Base-by-base conservation (phyloP, 1,284 basidiomycete species). In the Ustilago tritici region DNA sequence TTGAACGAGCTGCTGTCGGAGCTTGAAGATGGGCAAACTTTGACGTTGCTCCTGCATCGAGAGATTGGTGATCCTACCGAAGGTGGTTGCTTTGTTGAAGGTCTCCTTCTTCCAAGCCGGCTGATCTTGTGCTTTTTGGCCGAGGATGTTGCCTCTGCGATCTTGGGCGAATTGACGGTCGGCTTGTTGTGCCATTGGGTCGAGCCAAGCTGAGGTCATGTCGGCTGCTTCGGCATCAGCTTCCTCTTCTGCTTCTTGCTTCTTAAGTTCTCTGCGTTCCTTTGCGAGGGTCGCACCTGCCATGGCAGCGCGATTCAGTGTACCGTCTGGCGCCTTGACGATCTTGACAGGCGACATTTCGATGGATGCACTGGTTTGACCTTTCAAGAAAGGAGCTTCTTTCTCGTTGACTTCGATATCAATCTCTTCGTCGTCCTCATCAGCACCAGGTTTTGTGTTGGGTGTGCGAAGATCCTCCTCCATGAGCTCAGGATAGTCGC, bases 381-480 rank as follows among this genome's bases (percentile, higher is more conserved):
- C 97, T 35, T 93, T 91, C 32, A 99, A 88, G 90, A 99, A 99
- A 0, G 96, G 91, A 0, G 97, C 95, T 84, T 99, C 97, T 65
- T 97, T 94, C 84, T 99, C 97, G 77, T 93, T 92, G 68, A 99
- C 92, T 86, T 99, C 97, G 46, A 99, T 95, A 82, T 99, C 97
- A 56, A 99, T 88, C 84, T 99, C 97, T 46, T 85, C 84, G 53
- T 85, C 84, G n/a, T 82, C 72, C 38, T 79, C 66, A 50, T 76
- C 70, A 1, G 58, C 65, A 47, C 72, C 81, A 10, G 65, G 65
- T 14, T 74, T 76, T 19, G 77, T 69, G 63, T 78, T 73, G 10
- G 82, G 83, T 8, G 82, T 82, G 11, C 74, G 68, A 23, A 82
- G 58, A 32, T 83, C 81, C 43, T 84, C 80, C 80, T 98, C 95